phyloP scores from a whole-genome alignment of 1,139 yeast genomes.

The Sugiyamaella neomexicana region DNA sequence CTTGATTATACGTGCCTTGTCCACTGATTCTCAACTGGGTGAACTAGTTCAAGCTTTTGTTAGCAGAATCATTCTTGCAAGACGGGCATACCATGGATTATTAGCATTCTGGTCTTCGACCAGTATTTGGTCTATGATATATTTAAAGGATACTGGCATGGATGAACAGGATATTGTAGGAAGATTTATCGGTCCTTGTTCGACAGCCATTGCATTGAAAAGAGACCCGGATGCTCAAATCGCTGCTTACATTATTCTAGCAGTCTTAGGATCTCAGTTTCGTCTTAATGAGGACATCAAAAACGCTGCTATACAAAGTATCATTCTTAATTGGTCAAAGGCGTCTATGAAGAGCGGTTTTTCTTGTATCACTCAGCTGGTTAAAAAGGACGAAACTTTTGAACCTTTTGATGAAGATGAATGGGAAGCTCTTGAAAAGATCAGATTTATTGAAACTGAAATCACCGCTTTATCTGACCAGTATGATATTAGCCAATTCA shows the following conservation, averaged over 20 bases:
- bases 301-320: constrained; percentile 68
- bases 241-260: constrained; percentile 77
- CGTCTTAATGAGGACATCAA: constrained; percentile 65
- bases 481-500: constrained; percentile 37
- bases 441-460: constrained; percentile 30
- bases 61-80: constrained; percentile 48
- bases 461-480: constrained; percentile 32
- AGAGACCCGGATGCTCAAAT: constrained; percentile 65
- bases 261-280: constrained; percentile 73
- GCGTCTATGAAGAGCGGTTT: constrained; percentile 41
- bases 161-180: constrained; percentile 42
- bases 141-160: constrained; percentile 43
- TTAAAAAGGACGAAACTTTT: constrained; percentile 25
- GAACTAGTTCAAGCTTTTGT: constrained; percentile 64
- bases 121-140: constrained; percentile 64
- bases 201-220: constrained; percentile 36
- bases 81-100: constrained; percentile 56
- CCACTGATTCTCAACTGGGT: constrained; percentile 65
- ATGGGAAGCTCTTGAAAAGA: constrained; percentile 31
- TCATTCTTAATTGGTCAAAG: constrained; percentile 50
- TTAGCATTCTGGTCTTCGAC: constrained; percentile 76
- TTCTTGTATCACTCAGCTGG: constrained; percentile 43
- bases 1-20: constrained; percentile 68
- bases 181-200: constrained; percentile 50
- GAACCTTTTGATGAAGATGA: constrained; percentile 29